A percentile compares a stretch with the other conserved stretches of the same genome.
phyloP scores from a whole-genome alignment of 2,329 filamentous ascomycete genomes.

The Nigrograna mackinnonii region DNA sequence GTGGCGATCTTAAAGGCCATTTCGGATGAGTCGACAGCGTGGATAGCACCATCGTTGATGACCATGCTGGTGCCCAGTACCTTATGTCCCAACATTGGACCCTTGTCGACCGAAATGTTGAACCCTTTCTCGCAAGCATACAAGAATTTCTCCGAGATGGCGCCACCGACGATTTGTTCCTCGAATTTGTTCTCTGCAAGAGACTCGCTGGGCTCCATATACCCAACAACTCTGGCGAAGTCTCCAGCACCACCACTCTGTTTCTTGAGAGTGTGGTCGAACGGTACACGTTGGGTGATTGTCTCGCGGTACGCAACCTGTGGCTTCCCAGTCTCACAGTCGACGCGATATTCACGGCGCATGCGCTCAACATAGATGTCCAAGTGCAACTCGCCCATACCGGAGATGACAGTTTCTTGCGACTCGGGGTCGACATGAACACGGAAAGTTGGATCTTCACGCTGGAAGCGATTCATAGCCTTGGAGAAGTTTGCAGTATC shows the following conservation, averaged over 20 bases:
- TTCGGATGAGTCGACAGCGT: conserved; percentile 97
- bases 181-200: conserved; percentile 81
- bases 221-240: conserved; percentile 90
- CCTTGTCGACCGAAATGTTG: conserved; percentile 78
- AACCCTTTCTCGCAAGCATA: conserved; percentile 96
- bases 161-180: conserved; percentile 83
- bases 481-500: conserved; percentile 96
- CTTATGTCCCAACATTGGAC: conserved; percentile 88
- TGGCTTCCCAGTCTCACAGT: conserved; percentile 92
- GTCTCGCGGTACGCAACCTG: conserved; percentile 98
- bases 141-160: conserved; percentile 94
- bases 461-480: conserved; percentile 97
- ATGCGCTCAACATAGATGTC: conserved; percentile 98
- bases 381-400: conserved; percentile 96
- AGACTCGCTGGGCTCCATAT: conserved; percentile 80
- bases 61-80: conserved; percentile 91
- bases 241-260: conserved; percentile 96
- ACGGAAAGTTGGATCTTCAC: conserved; percentile 96
- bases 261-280: conserved; percentile 93
- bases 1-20: conserved; percentile 94
- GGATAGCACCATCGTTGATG: conserved; percentile 93
- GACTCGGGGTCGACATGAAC: conserved; percentile 90
- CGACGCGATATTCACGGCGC: conserved; percentile 93
- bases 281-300: conserved; percentile 76
- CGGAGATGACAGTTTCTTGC: conserved; percentile 95